Conservation (phyloP, 345 rosid genomes). For the Leavenworthia alabamica region DNA sequence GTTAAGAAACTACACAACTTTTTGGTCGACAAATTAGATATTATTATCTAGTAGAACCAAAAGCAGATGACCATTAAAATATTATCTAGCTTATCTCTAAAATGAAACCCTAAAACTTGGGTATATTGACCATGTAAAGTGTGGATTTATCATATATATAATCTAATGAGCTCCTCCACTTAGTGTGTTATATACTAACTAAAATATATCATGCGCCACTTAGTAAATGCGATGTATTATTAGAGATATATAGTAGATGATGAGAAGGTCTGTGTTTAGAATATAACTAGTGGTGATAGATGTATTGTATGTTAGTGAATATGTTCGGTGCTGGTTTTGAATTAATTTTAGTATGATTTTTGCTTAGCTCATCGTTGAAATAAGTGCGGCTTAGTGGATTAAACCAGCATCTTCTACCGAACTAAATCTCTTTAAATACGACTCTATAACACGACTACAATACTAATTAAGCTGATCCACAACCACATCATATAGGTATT, state of each 20-base stretch:
- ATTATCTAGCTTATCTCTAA: neutral
- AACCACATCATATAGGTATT: constrained; percentile 8
- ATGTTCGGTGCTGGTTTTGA: constrained; percentile 13
- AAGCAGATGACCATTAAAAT: neutral
- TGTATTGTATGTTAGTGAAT: constrained; percentile 17
- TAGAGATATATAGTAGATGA: neutral
- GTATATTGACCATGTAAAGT: constrained; percentile 1
- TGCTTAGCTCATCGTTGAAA: constrained; percentile 14
- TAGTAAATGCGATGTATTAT: constrained; percentile 7
- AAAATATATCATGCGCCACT: constrained; percentile 25
- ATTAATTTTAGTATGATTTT: neutral
- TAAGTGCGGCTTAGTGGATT: constrained; percentile 18
- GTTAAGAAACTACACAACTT: neutral
- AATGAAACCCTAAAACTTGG: constrained; percentile 10
- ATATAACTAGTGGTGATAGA: constrained; percentile 15
- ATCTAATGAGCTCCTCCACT: constrained; percentile 16
- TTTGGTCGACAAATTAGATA: neutral
- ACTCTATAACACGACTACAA: constrained; percentile 11
- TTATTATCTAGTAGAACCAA: neutral
- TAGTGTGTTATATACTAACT: constrained; percentile 6
- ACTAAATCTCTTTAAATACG: constrained; percentile 23
- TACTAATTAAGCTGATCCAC: constrained; percentile 12
- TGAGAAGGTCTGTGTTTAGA: neutral
- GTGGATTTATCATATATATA: neutral
- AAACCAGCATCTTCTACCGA: constrained; percentile 22